Evolutionary conservation across 352 stramenopile genomes (phyloP), one percentile per base, ranked within the genome.

Genomic region (Albugo laibachii): DNA sequence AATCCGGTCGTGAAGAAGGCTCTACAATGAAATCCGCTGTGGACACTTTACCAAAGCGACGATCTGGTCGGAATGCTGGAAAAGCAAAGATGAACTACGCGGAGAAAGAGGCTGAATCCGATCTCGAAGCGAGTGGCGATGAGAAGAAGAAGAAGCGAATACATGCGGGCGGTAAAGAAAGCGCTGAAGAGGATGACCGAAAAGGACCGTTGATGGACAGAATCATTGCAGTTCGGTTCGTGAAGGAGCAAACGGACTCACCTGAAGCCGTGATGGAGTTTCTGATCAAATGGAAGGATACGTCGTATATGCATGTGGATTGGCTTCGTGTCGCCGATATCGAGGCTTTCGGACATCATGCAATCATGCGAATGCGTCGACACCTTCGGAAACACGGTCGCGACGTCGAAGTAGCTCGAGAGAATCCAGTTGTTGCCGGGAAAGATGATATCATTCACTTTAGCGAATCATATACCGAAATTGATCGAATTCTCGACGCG

Each of bases 261-360:
- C 59, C 59, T 15, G 47, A 62, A 41, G 38, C 35, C 41, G 47
- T 58, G 52, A 96, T 98, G 70, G 68, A 96, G 61, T 99, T 98
- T 53, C 61, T 99, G 21, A 93, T 99, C 48, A 99, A 99, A 70
- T 99, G 96, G 96, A 87, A 95, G 45, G 85, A 96, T 37, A 66
- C 96, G 49, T 96, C 80, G 21, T 98, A 98, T 60, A 65, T 99
- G 31, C 95, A 99, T 65, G 77, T 95, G 47, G 97, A 80, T 18
- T 99, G 96, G 96, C 85, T 99, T 56, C 93, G 73, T 12, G 77
- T 95, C 36, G 59, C 56, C 31, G 87, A 98, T 63, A 83, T 99
- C n/a, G 79, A 92, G 56, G 58, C 66, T 13, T 84, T 89, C 44
- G 79, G 79, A 2, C 78, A 84, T 31, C 65, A 78, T 13, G 73